A percentile compares a stretch with the other conserved stretches of the same genome.
Evolutionary conservation across 306 rosid genomes (phyloP).

Genomic region (Trichosanthes truncata): DNA sequence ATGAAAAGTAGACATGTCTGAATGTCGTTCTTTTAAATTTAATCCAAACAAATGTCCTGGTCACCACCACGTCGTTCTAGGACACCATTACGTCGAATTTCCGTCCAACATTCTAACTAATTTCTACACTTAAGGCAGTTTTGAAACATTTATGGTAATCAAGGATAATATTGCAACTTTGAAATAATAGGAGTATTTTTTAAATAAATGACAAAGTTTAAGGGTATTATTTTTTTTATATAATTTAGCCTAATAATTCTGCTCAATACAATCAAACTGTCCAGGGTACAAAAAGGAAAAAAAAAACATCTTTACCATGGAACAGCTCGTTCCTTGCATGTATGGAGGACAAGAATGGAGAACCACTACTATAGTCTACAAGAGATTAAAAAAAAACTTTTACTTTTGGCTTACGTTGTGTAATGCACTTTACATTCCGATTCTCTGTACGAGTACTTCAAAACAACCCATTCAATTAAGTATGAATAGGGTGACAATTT

Average conservation of each 20-base stretch:
- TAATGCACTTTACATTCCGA: background rate
- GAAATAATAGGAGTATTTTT: no score
- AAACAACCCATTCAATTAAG: background rate
- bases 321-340: background rate
- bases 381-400: background rate
- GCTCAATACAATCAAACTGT: background rate
- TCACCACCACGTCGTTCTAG: no score
- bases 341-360: background rate
- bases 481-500: background rate
- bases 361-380: background rate
- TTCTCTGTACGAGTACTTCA: background rate
- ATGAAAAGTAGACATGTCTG: no score
- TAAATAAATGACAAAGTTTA: no score
- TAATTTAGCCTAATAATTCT: background rate
- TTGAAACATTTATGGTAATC: no score
- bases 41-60: no score
- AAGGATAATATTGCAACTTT: no score
- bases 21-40: no score
- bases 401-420: background rate
- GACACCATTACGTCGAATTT: no score
- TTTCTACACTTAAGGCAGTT: no score
- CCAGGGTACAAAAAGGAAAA: background rate
- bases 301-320: background rate
- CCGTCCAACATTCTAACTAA: no score
- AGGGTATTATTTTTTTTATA: no score